A percentile compares a stretch with the other conserved stretches of the same genome.
phyloP scores from a whole-genome alignment of 2,329 filamentous ascomycete species.

The Fusarium hostae region DNA sequence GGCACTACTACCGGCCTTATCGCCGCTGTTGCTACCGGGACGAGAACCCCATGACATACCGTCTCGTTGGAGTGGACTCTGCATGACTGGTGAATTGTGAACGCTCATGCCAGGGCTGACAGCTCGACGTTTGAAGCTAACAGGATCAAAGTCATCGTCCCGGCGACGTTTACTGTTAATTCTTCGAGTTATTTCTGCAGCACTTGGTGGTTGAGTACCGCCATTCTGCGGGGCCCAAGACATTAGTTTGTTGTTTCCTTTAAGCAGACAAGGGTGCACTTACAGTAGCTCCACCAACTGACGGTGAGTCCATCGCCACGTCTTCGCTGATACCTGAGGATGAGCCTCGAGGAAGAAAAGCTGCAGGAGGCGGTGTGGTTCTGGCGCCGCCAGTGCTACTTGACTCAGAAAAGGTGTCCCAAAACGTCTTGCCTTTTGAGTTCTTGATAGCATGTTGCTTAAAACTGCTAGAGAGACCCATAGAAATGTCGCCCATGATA shows the following conservation, averaged over 20 bases:
- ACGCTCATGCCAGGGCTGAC: slow-evolving; percentile 92
- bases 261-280: slow-evolving; percentile 15
- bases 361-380: slow-evolving; percentile 74
- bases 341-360: slow-evolving; percentile 68
- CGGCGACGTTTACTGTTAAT: slow-evolving; percentile 85
- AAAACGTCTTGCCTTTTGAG: slow-evolving; percentile 74
- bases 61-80: slow-evolving; percentile 83
- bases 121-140: slow-evolving; percentile 88
- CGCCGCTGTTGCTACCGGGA: slow-evolving; percentile 70
- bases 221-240: slow-evolving; percentile 44
- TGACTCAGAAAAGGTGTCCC: slow-evolving; percentile 81
- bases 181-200: slow-evolving; percentile 80
- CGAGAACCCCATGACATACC: slow-evolving; percentile 77
- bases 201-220: slow-evolving; percentile 64
- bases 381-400: slow-evolving; percentile 61
- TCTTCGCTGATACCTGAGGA: slow-evolving; percentile 75
- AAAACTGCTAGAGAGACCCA: slow-evolving; percentile 72
- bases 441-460: slow-evolving; percentile 79
- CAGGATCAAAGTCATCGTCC: slow-evolving; percentile 90
- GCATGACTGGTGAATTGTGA: slow-evolving; percentile 88
- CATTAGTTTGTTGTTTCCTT: slow-evolving; percentile 31
- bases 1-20: slow-evolving; percentile 62
- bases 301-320: slow-evolving; percentile 77
- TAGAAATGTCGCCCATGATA: slow-evolving; percentile 67
- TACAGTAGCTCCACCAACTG: slow-evolving; percentile 52